Conservation (phyloP, 345 rosid species). For the Rhodamnia argentea region DNA sequence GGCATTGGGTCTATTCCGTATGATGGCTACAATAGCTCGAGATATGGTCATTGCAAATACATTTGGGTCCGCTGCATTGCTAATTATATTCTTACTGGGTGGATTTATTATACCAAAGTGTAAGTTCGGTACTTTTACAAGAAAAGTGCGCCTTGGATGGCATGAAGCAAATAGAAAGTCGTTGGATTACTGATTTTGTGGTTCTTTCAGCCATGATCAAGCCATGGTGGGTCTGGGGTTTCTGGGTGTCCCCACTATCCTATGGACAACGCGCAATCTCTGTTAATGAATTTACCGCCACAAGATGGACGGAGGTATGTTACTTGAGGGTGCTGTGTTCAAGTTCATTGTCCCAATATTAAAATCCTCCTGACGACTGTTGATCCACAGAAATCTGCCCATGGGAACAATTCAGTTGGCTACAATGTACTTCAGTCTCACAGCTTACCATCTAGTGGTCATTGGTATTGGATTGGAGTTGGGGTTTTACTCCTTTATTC, state of each 20-base stretch:
- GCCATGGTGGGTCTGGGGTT: constrained; percentile 95
- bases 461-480: constrained; percentile 88
- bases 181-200: background rate
- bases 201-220: constrained; percentile 44
- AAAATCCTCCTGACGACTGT: background rate
- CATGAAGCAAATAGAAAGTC: background rate
- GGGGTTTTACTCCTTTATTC: constrained; percentile 53
- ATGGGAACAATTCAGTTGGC: constrained; percentile 44
- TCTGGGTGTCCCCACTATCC: constrained; percentile 79
- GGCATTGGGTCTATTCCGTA: constrained; percentile 82
- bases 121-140: constrained; percentile 9
- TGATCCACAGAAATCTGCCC: constrained; percentile 41
- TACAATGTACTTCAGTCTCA: constrained; percentile 42
- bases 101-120: constrained; percentile 90
- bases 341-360: background rate
- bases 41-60: constrained; percentile 88
- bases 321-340: background rate
- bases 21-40: constrained; percentile 69
- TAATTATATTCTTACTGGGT: constrained; percentile 60
- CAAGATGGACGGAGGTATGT: constrained; percentile 66
- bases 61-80: constrained; percentile 62
- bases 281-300: constrained; percentile 75
- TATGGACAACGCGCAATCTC: constrained; percentile 74
- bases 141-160: background rate
- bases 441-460: constrained; percentile 33